phyloP scores from a whole-genome alignment of 108 stramenopile genomes.

The Thalassiosira profunda region DNA sequence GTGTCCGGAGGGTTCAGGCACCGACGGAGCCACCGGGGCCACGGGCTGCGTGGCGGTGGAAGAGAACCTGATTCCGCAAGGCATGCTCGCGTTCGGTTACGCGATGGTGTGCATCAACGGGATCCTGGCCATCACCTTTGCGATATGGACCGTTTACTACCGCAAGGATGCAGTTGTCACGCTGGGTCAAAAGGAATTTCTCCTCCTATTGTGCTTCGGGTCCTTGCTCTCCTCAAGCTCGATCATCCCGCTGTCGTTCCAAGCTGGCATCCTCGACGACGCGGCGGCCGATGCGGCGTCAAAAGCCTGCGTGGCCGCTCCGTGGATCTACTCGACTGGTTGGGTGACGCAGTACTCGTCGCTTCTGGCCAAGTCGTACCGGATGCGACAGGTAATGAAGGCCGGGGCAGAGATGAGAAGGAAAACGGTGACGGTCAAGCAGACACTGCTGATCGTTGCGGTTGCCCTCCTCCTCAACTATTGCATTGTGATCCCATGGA shows the following conservation, averaged over 20 bases:
- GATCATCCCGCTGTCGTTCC: constrained; percentile 42
- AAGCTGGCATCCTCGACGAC: too few species aligned
- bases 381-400: constrained; percentile 28
- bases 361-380: constrained; percentile 48
- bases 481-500: constrained; percentile 42
- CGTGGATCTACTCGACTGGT: constrained; percentile 51
- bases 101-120: constrained; percentile 39
- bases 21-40: constrained; percentile 21
- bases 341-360: constrained; percentile 52
- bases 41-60: constrained; percentile 17
- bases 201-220: constrained; percentile 51
- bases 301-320: constrained; percentile 34
- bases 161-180: constrained; percentile 45
- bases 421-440: background rate
- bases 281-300: constrained; percentile 17
- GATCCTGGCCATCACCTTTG: constrained; percentile 34
- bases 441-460: constrained; percentile 40
- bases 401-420: background rate
- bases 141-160: constrained; percentile 36
- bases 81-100: constrained; percentile 38
- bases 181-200: constrained; percentile 48
- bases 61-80: constrained; percentile 31
- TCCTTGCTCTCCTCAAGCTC: constrained; percentile 40
- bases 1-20: constrained; percentile 28
- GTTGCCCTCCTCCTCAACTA: constrained; percentile 28